phyloP scores from a whole-genome alignment of 2,329 filamentous ascomycete genomes.

The Neurospora crassa region DNA sequence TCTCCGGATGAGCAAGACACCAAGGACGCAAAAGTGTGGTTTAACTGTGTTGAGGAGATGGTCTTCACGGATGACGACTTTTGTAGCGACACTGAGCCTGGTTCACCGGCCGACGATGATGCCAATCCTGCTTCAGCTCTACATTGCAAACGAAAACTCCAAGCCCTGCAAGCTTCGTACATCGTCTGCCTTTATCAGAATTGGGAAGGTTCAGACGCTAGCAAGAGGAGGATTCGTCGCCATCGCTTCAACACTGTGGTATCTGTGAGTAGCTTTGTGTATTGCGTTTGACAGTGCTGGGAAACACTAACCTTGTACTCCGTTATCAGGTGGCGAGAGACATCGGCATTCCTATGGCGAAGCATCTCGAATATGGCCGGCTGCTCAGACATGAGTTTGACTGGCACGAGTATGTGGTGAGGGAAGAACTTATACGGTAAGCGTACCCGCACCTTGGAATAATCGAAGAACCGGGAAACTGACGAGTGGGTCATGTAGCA shows the following conservation, averaged over 20 bases:
- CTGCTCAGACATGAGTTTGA: slow-evolving; percentile 21
- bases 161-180: slow-evolving; percentile 27
- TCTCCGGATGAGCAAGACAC: slow-evolving; percentile 23
- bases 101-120: slow-evolving; percentile 4
- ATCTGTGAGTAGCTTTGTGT: slow-evolving; percentile 19
- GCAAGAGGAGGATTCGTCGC: slow-evolving; percentile 26
- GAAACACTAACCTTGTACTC: background rate
- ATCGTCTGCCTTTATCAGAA: slow-evolving; percentile 30
- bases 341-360: slow-evolving; percentile 20
- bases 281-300: background rate
- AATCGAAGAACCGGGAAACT: background rate
- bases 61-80: slow-evolving; percentile 28
- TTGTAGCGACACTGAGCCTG: slow-evolving; percentile 20
- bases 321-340: slow-evolving; percentile 21
- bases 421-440: slow-evolving; percentile 27
- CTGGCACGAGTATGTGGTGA: slow-evolving; percentile 24
- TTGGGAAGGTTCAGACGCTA: slow-evolving; percentile 27
- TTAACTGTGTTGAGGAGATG: slow-evolving; percentile 29
- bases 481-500: slow-evolving; percentile 9
- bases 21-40: slow-evolving; percentile 25
- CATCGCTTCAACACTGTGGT: slow-evolving; percentile 26
- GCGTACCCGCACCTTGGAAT: background rate
- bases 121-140: slow-evolving; percentile 7
- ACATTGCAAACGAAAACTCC: slow-evolving; percentile 19
- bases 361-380: slow-evolving; percentile 20